Evolutionary conservation across 805 yeast species (phyloP), one percentile per base, ranked within the genome.

Genomic region (Kuraishia borneana): DNA sequence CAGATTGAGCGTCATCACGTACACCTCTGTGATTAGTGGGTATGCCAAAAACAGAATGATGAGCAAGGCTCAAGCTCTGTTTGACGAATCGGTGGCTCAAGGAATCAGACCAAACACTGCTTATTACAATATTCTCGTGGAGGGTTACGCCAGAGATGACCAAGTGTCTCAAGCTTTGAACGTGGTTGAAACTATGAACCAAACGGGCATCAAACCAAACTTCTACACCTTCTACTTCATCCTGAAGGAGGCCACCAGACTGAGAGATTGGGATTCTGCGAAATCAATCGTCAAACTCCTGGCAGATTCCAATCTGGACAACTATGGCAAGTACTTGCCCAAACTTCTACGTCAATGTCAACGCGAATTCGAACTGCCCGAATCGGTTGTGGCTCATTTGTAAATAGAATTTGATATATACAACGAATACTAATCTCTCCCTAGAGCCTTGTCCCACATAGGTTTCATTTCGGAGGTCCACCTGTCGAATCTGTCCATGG

Each of bases 371-470:
- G 17, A 18, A 2, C 27, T 53, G 13, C 56, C 56, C 14, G 41
- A 34, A 6, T 32, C 32, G 22, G 33, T 48, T 25, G 33, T 26
- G n/a, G 26, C 8, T 12, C 8, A 13, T 7, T 7, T 21, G 23
- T 21, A 21, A 21, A 21, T 25, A 25, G 12, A 6, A 25, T 7
- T 12, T 14, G n/a, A 9, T 16, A 13, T 10, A 13, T 6, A 18
- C 10, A 12, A 26, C 17, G 6, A 3, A 13, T 10, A 10, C 3
- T 19, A 6, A 7, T 10, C 17, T 25, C n/a, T 65, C 6, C 85
- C 87, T 73, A 83, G 62, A 12, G 94, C 94, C 50, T 74, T 65
- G 42, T 70, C 65, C 75, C 82, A 72, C 29, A 71, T 51, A 9
- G 87, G 85, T 33, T 65, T 63, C 32, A 76, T 60, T 18, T 42